These are phyloP conservation scores for Alectoria sarmentosa DNA, from an alignment of 495 filamentous ascomycete species.

Conservation along the genomic window DNA sequence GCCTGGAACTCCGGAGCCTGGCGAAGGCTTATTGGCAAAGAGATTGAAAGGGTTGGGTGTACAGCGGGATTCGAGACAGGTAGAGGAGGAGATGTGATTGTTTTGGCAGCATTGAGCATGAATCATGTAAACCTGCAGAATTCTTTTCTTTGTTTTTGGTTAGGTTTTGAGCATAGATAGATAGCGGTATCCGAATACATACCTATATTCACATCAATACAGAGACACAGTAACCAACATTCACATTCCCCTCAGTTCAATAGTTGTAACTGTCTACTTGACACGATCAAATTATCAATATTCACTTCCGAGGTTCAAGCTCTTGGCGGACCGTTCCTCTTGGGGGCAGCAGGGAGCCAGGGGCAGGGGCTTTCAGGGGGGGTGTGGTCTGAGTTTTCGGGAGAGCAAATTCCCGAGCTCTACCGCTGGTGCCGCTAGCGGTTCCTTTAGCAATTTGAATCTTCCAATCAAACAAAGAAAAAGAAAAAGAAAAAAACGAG, in stretches of 20 bases:
- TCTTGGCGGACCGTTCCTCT: not conserved
- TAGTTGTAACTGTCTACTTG: too few relatives aligned
- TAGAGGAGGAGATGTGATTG: not conserved
- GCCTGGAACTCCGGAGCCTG: constrained; percentile 35
- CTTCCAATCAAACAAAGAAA: too few relatives aligned
- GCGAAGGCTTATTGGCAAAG: constrained; percentile 50
- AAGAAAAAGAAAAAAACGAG: too few relatives aligned
- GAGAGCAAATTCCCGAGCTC: constrained; percentile 1
- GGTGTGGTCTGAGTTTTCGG: not conserved
- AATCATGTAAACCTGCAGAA: not conserved
- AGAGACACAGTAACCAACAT: too few relatives aligned
- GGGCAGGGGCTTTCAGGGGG: too few relatives aligned
- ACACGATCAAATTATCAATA: too few relatives aligned
- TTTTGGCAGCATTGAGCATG: not conserved
- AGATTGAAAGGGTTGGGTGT: constrained; percentile 46
- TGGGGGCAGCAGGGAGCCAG: too few relatives aligned
- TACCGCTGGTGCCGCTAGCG: not conserved
- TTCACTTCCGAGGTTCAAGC: too few relatives aligned
- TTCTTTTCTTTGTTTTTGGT: not conserved
- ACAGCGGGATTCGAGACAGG: constrained; percentile 22
- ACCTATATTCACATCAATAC: not conserved
- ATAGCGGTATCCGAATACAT: not conserved
- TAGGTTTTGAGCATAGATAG: not conserved
- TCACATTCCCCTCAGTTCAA: too few relatives aligned
- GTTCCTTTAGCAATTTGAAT: not conserved